Conservation (phyloP, 1,284 basidiomycete species). For the Ustilago xerochloae region DNA sequence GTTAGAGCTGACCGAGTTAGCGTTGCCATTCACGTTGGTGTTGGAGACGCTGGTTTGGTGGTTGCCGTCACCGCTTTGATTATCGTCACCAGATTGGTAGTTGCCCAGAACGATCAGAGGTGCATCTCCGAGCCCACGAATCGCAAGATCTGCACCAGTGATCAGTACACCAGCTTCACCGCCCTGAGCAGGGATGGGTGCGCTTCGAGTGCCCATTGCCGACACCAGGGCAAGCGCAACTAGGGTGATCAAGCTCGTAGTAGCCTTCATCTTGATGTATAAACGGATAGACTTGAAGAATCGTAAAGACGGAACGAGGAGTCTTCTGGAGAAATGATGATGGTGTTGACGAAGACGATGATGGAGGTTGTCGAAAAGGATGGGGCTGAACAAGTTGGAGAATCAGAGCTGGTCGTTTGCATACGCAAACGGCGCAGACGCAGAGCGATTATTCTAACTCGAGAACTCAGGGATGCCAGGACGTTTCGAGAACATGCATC, state of each 20-base stretch:
- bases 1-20: constrained; percentile 28
- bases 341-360: not conserved
- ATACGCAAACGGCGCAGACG: not conserved
- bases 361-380: not conserved
- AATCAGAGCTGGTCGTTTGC: not conserved
- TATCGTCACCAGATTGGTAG: constrained; percentile 27
- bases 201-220: constrained; percentile 1
- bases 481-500: no score
- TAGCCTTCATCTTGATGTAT: constrained; percentile 10
- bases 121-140: constrained; percentile 22
- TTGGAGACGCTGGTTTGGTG: constrained; percentile 16
- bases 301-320: no score
- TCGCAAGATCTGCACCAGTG: constrained; percentile 1
- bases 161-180: not conserved
- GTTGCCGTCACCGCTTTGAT: constrained; percentile 28
- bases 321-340: not conserved
- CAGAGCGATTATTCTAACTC: not conserved
- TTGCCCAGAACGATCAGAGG: constrained; percentile 32
- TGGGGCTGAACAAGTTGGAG: not conserved
- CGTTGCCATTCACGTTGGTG: constrained; percentile 28
- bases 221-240: constrained; percentile 13
- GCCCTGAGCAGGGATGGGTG: constrained; percentile 1
- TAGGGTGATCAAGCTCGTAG: not conserved
- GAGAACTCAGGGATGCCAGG: not conserved
- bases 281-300: no score